phyloP scores from a whole-genome alignment of 352 stramenopile genomes.

The Blastocystis sp. region DNA sequence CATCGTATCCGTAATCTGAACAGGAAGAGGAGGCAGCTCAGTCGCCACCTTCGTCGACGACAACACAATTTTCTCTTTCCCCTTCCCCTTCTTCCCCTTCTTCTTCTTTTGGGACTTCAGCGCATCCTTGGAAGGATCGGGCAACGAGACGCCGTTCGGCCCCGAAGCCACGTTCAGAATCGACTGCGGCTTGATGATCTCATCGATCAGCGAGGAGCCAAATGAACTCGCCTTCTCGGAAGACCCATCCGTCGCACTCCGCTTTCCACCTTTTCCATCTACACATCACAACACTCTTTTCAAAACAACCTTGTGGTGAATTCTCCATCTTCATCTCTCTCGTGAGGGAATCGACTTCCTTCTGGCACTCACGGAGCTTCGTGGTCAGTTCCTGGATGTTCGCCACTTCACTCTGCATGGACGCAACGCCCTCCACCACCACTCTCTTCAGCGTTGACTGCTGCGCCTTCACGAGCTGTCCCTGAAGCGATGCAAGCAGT shows the following conservation, averaged over 20 bases:
- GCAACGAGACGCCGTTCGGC: not conserved
- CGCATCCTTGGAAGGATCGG: not conserved
- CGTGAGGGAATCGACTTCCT: not conserved
- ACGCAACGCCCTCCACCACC: not conserved
- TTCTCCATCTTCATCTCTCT: not conserved
- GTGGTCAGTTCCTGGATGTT: not conserved
- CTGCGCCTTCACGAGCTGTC: not conserved
- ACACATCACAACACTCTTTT: not conserved
- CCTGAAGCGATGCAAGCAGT: not conserved
- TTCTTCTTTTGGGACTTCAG: not conserved
- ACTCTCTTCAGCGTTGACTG: not conserved
- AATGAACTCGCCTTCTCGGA: not conserved
- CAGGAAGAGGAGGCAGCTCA: slow-evolving; percentile 37
- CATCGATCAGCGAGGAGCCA: slow-evolving; percentile 29
- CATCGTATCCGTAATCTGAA: slow-evolving; percentile 35
- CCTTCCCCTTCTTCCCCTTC: not conserved
- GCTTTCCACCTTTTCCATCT: not conserved
- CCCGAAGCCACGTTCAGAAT: not conserved
- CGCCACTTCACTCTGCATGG: not conserved
- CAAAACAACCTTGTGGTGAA: not conserved
- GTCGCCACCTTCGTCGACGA: not conserved
- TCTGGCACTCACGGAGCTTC: not conserved
- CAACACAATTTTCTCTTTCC: not conserved
- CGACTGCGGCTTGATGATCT: not conserved
- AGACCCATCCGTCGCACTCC: not conserved